Evolutionary conservation across 169 alveolate genomes (phyloP).

Genomic region (Eimeria falciformis): DNA sequence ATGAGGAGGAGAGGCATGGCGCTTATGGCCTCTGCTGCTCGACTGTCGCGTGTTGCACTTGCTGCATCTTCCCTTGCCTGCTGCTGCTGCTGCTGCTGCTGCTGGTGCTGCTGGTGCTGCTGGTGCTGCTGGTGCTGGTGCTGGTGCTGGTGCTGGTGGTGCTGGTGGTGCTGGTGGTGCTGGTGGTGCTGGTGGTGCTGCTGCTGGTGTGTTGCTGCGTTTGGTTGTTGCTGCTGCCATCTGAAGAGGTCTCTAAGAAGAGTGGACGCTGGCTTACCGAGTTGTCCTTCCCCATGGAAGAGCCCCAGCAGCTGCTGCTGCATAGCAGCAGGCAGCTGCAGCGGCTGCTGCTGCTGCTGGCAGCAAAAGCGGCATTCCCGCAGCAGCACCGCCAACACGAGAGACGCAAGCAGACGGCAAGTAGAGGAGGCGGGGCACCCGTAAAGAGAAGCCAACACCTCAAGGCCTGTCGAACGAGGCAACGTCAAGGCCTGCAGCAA

Average conservation of each 20-base stretch:
- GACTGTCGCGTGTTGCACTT: too few species aligned
- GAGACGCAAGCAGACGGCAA: background rate
- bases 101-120: background rate
- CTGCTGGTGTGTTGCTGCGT: too few species aligned
- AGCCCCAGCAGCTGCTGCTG: constrained; percentile 1
- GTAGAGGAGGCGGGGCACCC: background rate
- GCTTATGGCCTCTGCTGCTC: background rate
- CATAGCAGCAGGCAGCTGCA: background rate
- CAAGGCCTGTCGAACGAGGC: background rate
- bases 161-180: too few species aligned
- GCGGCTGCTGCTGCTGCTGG: constrained; percentile 5
- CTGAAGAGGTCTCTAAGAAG: background rate
- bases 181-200: too few species aligned
- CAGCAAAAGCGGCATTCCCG: background rate
- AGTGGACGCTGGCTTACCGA: background rate
- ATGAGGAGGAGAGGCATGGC: background rate
- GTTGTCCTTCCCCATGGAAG: background rate
- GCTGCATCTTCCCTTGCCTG: background rate
- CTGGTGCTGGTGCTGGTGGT: too few species aligned
- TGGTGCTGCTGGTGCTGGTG: background rate
- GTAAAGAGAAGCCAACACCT: too few species aligned
- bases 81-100: background rate
- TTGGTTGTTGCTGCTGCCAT: background rate
- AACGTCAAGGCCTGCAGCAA: background rate
- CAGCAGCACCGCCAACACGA: background rate